Conservation (phyloP, 495 filamentous ascomycete genomes). For the Tricharina praecox region DNA sequence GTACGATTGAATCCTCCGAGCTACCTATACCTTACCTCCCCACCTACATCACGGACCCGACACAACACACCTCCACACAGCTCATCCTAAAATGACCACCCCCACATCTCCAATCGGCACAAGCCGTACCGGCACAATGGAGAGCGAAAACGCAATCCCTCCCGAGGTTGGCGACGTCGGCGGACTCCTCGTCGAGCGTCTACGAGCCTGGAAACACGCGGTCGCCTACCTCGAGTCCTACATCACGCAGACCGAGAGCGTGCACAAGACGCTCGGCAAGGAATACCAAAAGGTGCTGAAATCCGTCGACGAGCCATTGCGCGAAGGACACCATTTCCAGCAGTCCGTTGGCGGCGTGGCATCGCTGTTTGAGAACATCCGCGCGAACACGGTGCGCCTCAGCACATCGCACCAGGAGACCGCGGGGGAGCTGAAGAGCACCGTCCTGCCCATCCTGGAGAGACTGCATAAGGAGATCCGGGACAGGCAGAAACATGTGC, state of each 20-base stretch:
- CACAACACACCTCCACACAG: no score
- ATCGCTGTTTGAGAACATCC: constrained; percentile 81
- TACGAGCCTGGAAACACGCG: constrained; percentile 91
- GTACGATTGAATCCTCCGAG: no score
- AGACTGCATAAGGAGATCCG: constrained; percentile 92
- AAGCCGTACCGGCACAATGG: not conserved
- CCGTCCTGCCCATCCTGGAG: constrained; percentile 72
- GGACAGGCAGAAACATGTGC: constrained; percentile 76
- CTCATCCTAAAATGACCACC: no score
- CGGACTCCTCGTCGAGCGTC: constrained; percentile 61
- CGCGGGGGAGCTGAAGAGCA: constrained; percentile 67
- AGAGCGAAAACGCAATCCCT: not conserved
- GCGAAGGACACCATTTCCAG: constrained; percentile 74
- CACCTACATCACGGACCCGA: no score
- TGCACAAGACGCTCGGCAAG: constrained; percentile 69
- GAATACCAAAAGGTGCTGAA: constrained; percentile 92
- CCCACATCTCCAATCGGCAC: no score
- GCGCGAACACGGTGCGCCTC: constrained; percentile 77
- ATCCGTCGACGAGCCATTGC: constrained; percentile 72
- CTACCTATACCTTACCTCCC: no score
- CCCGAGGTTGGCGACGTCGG: constrained; percentile 16
- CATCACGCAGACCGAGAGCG: constrained; percentile 62
- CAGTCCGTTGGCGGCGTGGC: constrained; percentile 69
- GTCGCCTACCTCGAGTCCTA: constrained; percentile 83
- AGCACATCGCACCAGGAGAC: constrained; percentile 74